Conservation (phyloP, 768 basidiomycete genomes). For the Phallus indusiatus region DNA sequence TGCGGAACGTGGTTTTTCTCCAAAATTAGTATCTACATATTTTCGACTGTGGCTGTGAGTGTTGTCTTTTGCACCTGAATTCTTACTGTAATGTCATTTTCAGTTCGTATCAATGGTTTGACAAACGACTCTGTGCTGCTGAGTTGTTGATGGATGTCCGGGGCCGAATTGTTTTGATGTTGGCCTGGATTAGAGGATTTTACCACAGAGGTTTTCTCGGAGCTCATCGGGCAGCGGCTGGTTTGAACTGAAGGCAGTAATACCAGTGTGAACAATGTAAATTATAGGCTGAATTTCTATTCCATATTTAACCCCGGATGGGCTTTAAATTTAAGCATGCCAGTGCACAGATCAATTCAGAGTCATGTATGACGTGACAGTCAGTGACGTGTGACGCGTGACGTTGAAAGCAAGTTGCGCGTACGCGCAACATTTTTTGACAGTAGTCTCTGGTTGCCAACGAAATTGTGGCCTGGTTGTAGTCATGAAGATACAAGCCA, state of each 20-base stretch:
- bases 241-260: slow-evolving; percentile 36
- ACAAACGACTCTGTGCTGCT: slow-evolving; percentile 38
- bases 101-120: slow-evolving; percentile 54
- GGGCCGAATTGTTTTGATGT: slow-evolving; percentile 42
- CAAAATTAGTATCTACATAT: slow-evolving; percentile 39
- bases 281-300: too few species aligned
- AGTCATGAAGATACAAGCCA: slow-evolving; percentile 73
- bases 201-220: slow-evolving; percentile 49
- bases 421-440: slow-evolving; percentile 1
- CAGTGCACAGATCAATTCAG: too few species aligned
- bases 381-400: not conserved
- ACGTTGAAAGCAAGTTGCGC: not conserved
- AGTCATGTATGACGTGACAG: too few species aligned
- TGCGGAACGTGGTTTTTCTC: slow-evolving; percentile 43
- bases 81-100: slow-evolving; percentile 4
- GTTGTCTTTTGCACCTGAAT: not conserved
- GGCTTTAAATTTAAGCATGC: too few species aligned
- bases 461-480: slow-evolving; percentile 1
- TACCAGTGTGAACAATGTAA: not conserved
- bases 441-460: not conserved
- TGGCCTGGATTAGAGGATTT: slow-evolving; percentile 61
- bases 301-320: too few species aligned
- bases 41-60: slow-evolving; percentile 63
- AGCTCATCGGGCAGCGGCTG: slow-evolving; percentile 64
- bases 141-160: slow-evolving; percentile 58